phyloP scores from a whole-genome alignment of 441 rosid genomes.

The Brassica balearica region DNA sequence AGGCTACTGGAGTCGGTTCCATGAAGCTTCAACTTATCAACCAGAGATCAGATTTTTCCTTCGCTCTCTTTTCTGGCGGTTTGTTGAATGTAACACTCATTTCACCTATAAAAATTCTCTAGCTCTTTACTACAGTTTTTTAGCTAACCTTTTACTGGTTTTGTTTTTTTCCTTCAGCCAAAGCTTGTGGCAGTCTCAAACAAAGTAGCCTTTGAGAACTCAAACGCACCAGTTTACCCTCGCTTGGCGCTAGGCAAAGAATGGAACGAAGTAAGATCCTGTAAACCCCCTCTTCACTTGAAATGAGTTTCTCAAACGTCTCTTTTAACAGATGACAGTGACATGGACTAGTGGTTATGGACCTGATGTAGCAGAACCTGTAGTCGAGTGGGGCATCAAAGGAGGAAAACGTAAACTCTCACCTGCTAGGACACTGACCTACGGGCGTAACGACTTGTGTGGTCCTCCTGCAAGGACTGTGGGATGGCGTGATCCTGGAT shows the following conservation, averaged over 20 bases:
- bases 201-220: slow-evolving; percentile 60
- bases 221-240: slow-evolving; percentile 83
- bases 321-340: slow-evolving; percentile 69
- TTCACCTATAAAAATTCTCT: not conserved
- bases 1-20: slow-evolving; percentile 58
- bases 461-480: slow-evolving; percentile 91
- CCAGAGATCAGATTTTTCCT: slow-evolving; percentile 84
- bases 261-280: slow-evolving; percentile 80
- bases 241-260: slow-evolving; percentile 80
- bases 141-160: not conserved
- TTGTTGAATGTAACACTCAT: slow-evolving; percentile 55
- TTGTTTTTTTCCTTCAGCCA: slow-evolving; percentile 45
- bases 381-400: slow-evolving; percentile 77
- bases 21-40: slow-evolving; percentile 79
- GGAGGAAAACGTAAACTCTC: slow-evolving; percentile 56
- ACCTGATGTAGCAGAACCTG: slow-evolving; percentile 65
- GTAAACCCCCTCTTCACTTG: not conserved
- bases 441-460: slow-evolving; percentile 54
- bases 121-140: not conserved
- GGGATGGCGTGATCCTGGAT: slow-evolving; percentile 98
- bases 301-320: slow-evolving; percentile 14
- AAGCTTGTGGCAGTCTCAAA: slow-evolving; percentile 79
- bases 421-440: slow-evolving; percentile 78
- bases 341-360: slow-evolving; percentile 96
- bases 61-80: slow-evolving; percentile 74